These are phyloP conservation scores for Leccinum arenicola DNA, from an alignment of 768 basidiomycete genomes.

Conservation along the genomic window DNA sequence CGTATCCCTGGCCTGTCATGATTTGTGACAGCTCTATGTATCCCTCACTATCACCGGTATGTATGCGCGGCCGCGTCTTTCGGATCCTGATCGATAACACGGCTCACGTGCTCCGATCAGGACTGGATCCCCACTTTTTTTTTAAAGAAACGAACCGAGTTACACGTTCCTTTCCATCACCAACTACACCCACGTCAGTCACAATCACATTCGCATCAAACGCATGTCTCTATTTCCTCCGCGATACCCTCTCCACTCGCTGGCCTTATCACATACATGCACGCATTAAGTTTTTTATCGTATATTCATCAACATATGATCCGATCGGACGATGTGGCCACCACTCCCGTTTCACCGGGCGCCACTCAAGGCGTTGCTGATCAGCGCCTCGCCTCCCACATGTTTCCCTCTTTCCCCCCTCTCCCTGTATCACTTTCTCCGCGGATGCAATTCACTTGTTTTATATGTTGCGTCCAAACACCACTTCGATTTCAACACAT, in stretches of 20 bases:
- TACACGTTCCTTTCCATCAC: slow-evolving; percentile 20
- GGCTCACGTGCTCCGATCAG: slow-evolving; percentile 11
- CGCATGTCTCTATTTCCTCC: slow-evolving; percentile 9
- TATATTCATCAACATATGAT: slow-evolving; percentile 2
- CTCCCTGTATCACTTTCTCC: background rate
- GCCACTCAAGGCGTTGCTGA: slow-evolving; percentile 9
- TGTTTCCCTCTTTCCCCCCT: background rate
- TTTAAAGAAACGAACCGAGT: background rate
- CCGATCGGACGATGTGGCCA: background rate
- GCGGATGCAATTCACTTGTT: background rate
- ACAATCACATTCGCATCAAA: slow-evolving; percentile 10
- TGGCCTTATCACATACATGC: slow-evolving; percentile 7
- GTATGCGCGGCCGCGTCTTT: background rate
- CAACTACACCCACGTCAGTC: slow-evolving; percentile 13
- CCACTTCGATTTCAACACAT: background rate
- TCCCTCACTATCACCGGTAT: slow-evolving; percentile 16
- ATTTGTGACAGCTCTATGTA: slow-evolving; percentile 12
- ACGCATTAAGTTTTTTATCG: slow-evolving; percentile 11
- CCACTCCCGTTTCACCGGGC: background rate
- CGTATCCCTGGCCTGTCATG: slow-evolving; percentile 8
- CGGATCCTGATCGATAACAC: background rate
- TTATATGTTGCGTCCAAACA: background rate
- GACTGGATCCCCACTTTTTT: slow-evolving; percentile 20
- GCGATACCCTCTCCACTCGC: slow-evolving; percentile 8
- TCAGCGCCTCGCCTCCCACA: background rate